phyloP scores from a whole-genome alignment of 331 rosid species.

The Prunus yedoensis region DNA sequence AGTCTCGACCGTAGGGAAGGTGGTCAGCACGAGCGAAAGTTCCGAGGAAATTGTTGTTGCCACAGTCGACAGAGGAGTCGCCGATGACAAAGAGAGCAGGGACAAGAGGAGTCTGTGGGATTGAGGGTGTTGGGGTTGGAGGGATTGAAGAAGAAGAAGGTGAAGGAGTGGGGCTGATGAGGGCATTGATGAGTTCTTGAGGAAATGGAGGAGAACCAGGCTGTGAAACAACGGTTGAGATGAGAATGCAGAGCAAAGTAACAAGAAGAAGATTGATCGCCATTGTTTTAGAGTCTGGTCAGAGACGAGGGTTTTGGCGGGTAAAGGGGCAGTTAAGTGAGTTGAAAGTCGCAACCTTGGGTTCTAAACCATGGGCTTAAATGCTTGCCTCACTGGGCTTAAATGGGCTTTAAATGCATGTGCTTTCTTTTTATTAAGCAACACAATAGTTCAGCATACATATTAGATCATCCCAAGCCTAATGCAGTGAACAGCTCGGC shows the following conservation, averaged over 20 bases:
- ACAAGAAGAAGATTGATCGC: slow-evolving; percentile 17
- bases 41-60: slow-evolving; percentile 76
- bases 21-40: slow-evolving; percentile 49
- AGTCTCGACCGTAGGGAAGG: no score
- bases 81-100: slow-evolving; percentile 80
- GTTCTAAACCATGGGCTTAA: neutral
- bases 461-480: slow-evolving; percentile 30
- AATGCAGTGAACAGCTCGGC: slow-evolving; percentile 69
- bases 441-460: no score
- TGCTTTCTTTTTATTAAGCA: neutral
- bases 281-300: slow-evolving; percentile 29
- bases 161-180: neutral
- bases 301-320: slow-evolving; percentile 43
- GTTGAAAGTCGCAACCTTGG: neutral
- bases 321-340: slow-evolving; percentile 5
- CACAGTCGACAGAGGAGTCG: slow-evolving; percentile 85
- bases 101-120: slow-evolving; percentile 32
- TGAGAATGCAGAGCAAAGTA: slow-evolving; percentile 21
- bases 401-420: neutral
- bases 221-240: slow-evolving; percentile 19
- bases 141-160: slow-evolving; percentile 23
- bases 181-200: slow-evolving; percentile 8
- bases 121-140: slow-evolving; percentile 5
- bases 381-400: neutral
- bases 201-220: slow-evolving; percentile 26